Evolutionary conservation across 768 basidiomycete species (phyloP), one percentile per base, ranked within the genome.

Genomic region (Mycena floridula): DNA sequence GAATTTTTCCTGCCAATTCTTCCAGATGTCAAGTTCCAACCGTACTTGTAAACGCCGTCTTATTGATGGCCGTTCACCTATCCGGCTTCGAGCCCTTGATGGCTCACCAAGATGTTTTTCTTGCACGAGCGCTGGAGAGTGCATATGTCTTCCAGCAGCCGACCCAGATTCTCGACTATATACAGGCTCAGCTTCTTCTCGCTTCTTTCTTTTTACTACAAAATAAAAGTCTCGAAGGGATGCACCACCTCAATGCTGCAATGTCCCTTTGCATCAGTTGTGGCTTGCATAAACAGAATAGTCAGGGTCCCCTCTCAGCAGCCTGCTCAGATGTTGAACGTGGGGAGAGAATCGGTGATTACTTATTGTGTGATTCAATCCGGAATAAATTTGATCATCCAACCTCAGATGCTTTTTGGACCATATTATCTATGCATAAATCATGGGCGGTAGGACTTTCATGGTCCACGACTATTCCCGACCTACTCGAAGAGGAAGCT

Each of bases 121-220:
- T 77, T 15, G 45, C 57, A 1, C 62, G 61, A 30, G 59, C 66
- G 1, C 15, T 47, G 11, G 37, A 45, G 39, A 40, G 44, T 48
- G 61, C 38, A 48, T 54, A 26, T 24, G 45, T 18, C 47, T 42
- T 38, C 36, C 67, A 39, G 51, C 65, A 25, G 18, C 16, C 50
- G 22, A 45, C 65, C 59, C 61, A 46, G 62, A 66, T 13, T 53
- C 42, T 69, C 8, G 59, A 66, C n/a, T 51, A 64, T 25, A 53
- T 72, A 8, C 70, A 72, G 39, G 54, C 64, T 1, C 64, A 75
- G 27, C 58, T 75, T 3, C 59, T 79, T n/a, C 56, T 79, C 2
- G 53, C 51, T 7, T 49, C 52, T 25, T 57, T 49, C 37, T 57
- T 54, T 30, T 45, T 57, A 25, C 36, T 47, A 15, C 25, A 47